Conservation (phyloP, 78 protist species). For the Mastigamoeba balamuthi region DNA sequence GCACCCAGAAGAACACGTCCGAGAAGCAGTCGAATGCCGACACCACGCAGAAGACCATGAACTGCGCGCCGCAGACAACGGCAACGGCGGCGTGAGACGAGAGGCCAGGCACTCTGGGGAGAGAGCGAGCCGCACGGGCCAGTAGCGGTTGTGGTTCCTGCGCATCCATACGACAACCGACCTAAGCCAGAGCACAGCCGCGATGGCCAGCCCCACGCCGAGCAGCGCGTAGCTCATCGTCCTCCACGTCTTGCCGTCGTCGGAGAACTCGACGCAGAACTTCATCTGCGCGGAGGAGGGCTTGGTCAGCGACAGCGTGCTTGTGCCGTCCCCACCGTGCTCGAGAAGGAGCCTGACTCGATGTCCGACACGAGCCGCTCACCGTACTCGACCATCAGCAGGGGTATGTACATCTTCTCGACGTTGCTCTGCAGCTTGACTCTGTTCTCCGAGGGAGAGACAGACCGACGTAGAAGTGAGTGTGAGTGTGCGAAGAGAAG, state of each 20-base stretch:
- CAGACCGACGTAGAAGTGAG: no score
- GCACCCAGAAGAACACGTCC: neutral
- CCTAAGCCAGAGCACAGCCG: neutral
- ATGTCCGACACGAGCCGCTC: no score
- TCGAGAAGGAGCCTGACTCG: no score
- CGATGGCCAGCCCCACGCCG: neutral
- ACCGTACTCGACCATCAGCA: no score
- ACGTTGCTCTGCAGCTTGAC: no score
- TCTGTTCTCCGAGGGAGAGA: no score
- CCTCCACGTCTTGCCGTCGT: neutral
- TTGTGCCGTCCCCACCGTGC: no score
- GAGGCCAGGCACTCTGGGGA: neutral
- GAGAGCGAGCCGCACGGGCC: no score
- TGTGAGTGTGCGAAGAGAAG: no score
- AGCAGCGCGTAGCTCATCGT: neutral
- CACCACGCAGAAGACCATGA: neutral
- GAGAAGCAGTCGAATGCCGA: neutral
- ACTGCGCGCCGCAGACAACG: neutral
- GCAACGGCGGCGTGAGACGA: neutral
- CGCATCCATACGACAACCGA: neutral
- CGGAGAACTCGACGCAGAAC: neutral
- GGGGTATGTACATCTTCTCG: no score
- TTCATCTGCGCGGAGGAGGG: neutral
- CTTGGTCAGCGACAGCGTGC: neutral
- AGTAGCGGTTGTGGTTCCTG: no score